phyloP scores from a whole-genome alignment of 345 rosid species.

The Cardamine occulta region DNA sequence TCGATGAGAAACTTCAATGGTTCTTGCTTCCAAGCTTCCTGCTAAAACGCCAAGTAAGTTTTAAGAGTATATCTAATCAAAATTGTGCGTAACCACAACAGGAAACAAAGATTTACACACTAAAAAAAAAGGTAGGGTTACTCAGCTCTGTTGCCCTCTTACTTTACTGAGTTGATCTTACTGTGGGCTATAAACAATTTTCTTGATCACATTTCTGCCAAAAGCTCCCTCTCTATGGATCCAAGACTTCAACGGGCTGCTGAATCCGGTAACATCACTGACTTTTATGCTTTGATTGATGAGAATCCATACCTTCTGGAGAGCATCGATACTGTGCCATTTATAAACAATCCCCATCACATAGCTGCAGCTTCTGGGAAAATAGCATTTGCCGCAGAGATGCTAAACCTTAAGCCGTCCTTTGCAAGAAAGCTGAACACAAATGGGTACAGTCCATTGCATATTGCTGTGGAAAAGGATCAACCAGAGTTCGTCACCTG shows the following conservation, averaged over 20 bases:
- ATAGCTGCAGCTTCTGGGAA: constrained; percentile 42
- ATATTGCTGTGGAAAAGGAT: constrained; percentile 39
- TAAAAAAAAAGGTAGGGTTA: neutral
- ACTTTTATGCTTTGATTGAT: neutral
- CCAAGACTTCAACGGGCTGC: constrained; percentile 15
- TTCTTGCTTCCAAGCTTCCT: constrained; percentile 15
- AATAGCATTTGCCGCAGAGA: constrained; percentile 38
- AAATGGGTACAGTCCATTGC: constrained; percentile 43
- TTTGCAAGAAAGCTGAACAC: constrained; percentile 43
- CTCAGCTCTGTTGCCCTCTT: neutral
- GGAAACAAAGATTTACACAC: neutral
- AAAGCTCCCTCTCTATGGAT: constrained; percentile 8
- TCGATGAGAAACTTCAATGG: neutral
- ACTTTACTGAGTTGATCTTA: neutral
- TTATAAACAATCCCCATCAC: constrained; percentile 50
- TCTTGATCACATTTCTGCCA: constrained; percentile 1
- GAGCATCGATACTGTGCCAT: neutral
- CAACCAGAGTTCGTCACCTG: neutral
- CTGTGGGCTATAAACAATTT: neutral
- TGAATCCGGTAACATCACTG: constrained; percentile 16
- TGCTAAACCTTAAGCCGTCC: constrained; percentile 46
- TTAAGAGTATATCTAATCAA: neutral
- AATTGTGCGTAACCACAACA: neutral
- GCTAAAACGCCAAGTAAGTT: constrained; percentile 7
- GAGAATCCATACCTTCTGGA: neutral